Conservation (phyloP, 331 rosid species). For the Prunus yedoensis region DNA sequence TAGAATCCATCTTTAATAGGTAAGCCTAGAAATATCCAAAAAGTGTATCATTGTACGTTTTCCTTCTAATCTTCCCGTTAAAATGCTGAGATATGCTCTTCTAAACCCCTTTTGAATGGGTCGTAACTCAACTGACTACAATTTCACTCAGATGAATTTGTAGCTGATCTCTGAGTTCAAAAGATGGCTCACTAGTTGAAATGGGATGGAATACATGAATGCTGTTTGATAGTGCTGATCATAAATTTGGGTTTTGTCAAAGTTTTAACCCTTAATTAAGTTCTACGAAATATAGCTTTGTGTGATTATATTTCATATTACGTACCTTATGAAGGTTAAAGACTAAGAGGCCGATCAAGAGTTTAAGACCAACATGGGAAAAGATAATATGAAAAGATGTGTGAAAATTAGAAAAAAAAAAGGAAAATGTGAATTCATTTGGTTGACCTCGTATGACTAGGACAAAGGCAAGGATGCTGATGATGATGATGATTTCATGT, state of each 20-base stretch:
- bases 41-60: neutral
- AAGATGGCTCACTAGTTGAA: neutral
- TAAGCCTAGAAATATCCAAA: slow-evolving; percentile 28
- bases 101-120: neutral
- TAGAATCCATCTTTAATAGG: slow-evolving; percentile 85
- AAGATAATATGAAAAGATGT: too few relatives aligned
- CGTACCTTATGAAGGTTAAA: neutral
- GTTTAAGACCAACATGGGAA: too few relatives aligned
- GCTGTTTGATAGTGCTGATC: neutral
- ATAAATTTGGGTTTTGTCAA: neutral
- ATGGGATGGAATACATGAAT: neutral
- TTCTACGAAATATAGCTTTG: neutral
- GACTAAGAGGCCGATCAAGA: too few relatives aligned
- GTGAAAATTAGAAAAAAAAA: too few relatives aligned
- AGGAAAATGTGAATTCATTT: neutral
- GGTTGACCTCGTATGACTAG: neutral
- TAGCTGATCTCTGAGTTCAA: neutral
- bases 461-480: slow-evolving; percentile 5
- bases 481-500: neutral
- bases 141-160: neutral
- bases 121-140: neutral
- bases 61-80: neutral
- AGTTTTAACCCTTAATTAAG: neutral
- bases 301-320: neutral
- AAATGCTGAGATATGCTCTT: neutral